phyloP scores from a whole-genome alignment of 2,329 filamentous ascomycete species.

The Fonsecaea monophora region DNA sequence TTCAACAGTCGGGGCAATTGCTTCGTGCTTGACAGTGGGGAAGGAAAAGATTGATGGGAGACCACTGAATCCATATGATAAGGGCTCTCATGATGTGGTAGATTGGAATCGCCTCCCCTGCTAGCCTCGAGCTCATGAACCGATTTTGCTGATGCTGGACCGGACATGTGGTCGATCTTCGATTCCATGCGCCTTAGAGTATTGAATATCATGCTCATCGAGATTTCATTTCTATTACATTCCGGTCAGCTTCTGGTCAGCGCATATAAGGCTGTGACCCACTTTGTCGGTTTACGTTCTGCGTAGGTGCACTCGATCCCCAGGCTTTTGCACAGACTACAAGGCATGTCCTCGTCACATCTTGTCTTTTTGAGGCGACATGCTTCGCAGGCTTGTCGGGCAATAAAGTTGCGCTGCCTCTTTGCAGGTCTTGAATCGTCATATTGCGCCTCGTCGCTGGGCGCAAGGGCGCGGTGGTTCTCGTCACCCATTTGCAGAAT shows the following conservation, averaged over 20 bases:
- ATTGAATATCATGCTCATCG: slow-evolving; percentile 62
- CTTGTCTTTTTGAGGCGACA: slow-evolving; percentile 62
- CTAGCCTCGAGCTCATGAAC: slow-evolving; percentile 26
- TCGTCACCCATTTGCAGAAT: slow-evolving; percentile 20
- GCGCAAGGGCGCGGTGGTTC: slow-evolving; percentile 9
- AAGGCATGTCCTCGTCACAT: slow-evolving; percentile 63
- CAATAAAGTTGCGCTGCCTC: slow-evolving; percentile 35
- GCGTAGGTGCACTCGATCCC: slow-evolving; percentile 60
- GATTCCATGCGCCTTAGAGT: slow-evolving; percentile 60
- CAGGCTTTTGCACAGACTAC: slow-evolving; percentile 59
- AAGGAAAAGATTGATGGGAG: slow-evolving; percentile 43
- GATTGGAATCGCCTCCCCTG: slow-evolving; percentile 19
- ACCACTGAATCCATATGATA: slow-evolving; percentile 42
- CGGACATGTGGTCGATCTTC: slow-evolving; percentile 59
- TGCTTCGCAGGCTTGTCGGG: slow-evolving; percentile 57
- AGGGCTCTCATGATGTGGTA: slow-evolving; percentile 41
- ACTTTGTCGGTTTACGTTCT: slow-evolving; percentile 62
- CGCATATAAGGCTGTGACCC: slow-evolving; percentile 29
- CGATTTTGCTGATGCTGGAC: slow-evolving; percentile 44
- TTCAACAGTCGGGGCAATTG: slow-evolving; percentile 32
- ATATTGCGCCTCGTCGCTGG: slow-evolving; percentile 11
- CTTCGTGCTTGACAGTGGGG: slow-evolving; percentile 47
- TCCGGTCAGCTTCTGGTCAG: background rate
- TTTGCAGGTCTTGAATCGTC: slow-evolving; percentile 29
- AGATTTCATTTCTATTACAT: slow-evolving; percentile 58